Base-by-base conservation (phyloP, 257 asterid genomes). In the Solanum microdontum region DNA sequence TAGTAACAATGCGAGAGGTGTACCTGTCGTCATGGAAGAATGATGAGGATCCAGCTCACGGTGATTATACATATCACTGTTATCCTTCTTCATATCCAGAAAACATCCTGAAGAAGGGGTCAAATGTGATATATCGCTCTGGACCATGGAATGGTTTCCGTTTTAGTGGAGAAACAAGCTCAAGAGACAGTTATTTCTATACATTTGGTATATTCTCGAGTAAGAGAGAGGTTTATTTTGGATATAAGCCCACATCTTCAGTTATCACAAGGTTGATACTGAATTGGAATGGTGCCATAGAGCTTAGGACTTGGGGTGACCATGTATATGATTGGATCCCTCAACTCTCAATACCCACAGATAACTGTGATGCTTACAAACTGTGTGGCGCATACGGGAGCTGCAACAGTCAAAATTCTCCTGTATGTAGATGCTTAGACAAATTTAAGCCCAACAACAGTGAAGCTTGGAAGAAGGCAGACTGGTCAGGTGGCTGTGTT, bases 321-420 rank as follows among this genome's bases (percentile, higher is more conserved):
- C 30, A 32, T 43, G 88, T 70, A 1, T 39, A 32, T 68, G 76
- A 55, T 4, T 94, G 97, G 97, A 30, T 12, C 2, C 23, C 21
- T 7, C 79, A 68, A 82, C 28, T 82, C 19, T 11, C 58, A 39
- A 11, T 82, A 21, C 95, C 91, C 2, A 4, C 68, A 11, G 93
- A 91, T 48, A 73, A 12, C 2, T 91, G 95, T 48, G 96, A 91
- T 64, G 28, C 3, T 6, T 94, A 92, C 60, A 83, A 45, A 28
- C 9, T 51, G n/a, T 92, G 97, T 74, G 96, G 97, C 5, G 79
- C 93, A 4, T 75, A 89, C 75, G 93, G 92, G 3, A 60, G 28
- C 7, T 94, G 95, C 80, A 36, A 60, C 19, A 40, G 34, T 11
- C 90, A 43, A 2, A 34, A 55, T 9, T 82, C 82, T 10, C 87